Percentiles rank a stretch among this genome's conserved stretches.
These are phyloP conservation scores for Saccharomycopsis sp. DNA, from an alignment of 805 yeast species.

Conservation along the genomic window DNA sequence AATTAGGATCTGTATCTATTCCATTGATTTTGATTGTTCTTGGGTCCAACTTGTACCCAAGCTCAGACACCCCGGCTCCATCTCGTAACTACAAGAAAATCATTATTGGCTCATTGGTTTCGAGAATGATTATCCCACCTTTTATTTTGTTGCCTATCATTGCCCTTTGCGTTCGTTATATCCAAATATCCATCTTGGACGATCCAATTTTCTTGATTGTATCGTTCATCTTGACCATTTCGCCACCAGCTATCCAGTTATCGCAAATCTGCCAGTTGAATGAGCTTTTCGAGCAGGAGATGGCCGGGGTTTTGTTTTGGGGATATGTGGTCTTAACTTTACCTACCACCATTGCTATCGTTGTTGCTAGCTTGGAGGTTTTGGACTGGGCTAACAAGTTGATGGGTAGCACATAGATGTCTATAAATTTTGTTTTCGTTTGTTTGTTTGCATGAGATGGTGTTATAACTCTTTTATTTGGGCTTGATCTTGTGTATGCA, in stretches of 20 bases:
- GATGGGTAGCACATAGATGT: background rate
- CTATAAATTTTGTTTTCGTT: background rate
- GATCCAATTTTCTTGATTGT: constrained; percentile 79
- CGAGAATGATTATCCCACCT: constrained; percentile 76
- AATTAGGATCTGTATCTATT: constrained; percentile 68
- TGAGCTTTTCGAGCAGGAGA: constrained; percentile 68
- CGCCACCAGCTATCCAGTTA: constrained; percentile 81
- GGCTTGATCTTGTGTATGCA: no score
- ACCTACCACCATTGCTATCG: constrained; percentile 69
- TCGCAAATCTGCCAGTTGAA: constrained; percentile 77
- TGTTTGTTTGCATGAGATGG: background rate
- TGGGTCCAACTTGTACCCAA: constrained; percentile 73
- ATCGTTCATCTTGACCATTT: constrained; percentile 63
- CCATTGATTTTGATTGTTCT: constrained; percentile 70
- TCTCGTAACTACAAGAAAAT: constrained; percentile 55
- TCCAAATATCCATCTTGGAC: constrained; percentile 61
- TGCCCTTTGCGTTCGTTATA: constrained; percentile 54
- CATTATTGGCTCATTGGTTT: constrained; percentile 60
- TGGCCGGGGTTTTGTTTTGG: constrained; percentile 79
- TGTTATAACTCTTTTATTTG: no score
- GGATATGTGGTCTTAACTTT: constrained; percentile 71
- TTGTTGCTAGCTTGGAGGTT: constrained; percentile 52
- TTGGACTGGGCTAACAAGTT: constrained; percentile 33
- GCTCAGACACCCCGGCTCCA: constrained; percentile 54
- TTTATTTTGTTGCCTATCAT: constrained; percentile 60